Base-by-base conservation (phyloP, 176 grass and related monocot species). In the Otatea glauca region DNA sequence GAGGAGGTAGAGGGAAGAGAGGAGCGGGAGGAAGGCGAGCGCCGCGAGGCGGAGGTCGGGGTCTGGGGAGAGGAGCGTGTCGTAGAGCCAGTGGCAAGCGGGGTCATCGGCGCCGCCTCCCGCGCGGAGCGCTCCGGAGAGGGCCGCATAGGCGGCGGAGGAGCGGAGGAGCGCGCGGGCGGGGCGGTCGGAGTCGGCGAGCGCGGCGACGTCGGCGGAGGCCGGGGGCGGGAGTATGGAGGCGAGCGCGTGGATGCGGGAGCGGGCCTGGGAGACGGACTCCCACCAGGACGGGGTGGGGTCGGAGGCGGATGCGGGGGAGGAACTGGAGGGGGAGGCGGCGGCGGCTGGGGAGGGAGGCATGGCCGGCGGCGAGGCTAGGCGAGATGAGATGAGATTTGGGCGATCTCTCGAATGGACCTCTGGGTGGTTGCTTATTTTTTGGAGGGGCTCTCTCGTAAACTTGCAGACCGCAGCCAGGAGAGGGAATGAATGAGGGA, bases 81-180 rank as follows among this genome's bases (percentile, higher is more conserved):
- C 96, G 72, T 99, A 99, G 68, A 99, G 89, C 96, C 96, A 99
- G 68, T 99, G 91, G 83, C 96, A 99, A 43, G 92, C 83, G 0
- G 91, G 89, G 69, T 99, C 93, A 65, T 91, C 90, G 29, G 93
- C 93, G 77, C 93, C 91, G 37, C 96, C 96, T 16, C 93, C 92
- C 3, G 93, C 49, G 2, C 88, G 91, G 27, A 99, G 89, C 15
- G 96, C 88, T 2, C 34, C 83, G 63, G 93, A 96, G 16, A 94
- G 83, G n/a, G 91, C 91, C 21, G 82, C 68, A 81, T 97, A 94
- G 39, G 91, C 91, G 7, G 51, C 64, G 12, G 88, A 24, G 20
- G 93, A 99, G 76, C 85, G 86, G 65, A 99, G 93, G 12, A 99
- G 93, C 59, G 96, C 92, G 24, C 78, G 85, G 1, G 96, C 93